Evolutionary conservation across 2,329 filamentous ascomycete genomes (phyloP).

Genomic region (Talaromyces verruculosus): DNA sequence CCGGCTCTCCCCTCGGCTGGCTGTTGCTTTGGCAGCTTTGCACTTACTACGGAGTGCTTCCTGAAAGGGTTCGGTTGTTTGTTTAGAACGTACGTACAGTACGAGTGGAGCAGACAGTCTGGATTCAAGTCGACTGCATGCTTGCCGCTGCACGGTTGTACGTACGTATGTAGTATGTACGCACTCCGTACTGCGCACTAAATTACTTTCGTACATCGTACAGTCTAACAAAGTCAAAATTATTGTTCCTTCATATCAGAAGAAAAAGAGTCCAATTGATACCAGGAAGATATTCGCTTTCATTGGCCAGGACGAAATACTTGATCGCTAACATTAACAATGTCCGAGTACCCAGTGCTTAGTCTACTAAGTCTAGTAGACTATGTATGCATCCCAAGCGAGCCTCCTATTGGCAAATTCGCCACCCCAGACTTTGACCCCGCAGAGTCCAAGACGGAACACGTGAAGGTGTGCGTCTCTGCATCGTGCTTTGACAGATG

Average conservation of each 20-base stretch:
- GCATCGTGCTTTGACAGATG: background rate
- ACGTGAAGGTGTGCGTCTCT: constrained; percentile 5
- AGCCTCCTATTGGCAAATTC: constrained; percentile 8
- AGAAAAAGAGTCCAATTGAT: background rate
- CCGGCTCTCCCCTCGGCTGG: background rate
- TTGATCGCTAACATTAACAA: background rate
- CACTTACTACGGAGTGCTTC: background rate
- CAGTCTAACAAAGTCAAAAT: background rate
- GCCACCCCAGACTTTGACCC: constrained; percentile 17
- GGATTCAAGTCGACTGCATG: background rate
- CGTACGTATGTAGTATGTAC: background rate
- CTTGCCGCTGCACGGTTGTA: background rate
- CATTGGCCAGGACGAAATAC: background rate
- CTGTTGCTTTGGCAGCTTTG: background rate
- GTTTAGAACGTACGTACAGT: background rate
- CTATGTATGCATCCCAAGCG: background rate
- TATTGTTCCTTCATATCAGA: background rate
- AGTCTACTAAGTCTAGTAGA: background rate
- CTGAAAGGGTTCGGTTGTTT: background rate
- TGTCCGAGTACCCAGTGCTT: background rate
- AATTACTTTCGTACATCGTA: background rate
- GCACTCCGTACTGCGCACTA: background rate
- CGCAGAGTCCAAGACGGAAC: background rate
- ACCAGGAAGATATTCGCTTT: background rate
- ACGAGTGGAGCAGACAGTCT: background rate